Conservation (phyloP, 768 basidiomycete species). For the Mrakia gelida region DNA sequence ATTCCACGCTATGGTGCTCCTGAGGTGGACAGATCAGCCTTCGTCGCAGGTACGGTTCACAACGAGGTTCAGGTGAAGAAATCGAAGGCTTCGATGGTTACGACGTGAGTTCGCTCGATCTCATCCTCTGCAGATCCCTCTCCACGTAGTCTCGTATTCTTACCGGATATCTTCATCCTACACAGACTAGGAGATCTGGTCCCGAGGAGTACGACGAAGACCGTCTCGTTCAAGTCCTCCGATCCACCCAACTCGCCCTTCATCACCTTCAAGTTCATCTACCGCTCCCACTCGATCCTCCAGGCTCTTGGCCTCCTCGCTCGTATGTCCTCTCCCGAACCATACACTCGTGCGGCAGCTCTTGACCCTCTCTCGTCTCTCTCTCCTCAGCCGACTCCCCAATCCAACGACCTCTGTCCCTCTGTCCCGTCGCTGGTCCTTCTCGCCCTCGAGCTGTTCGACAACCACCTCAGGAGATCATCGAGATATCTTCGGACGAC, state of each 20-base stretch:
- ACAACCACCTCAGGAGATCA: background rate
- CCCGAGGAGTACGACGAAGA: background rate
- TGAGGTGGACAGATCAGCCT: background rate
- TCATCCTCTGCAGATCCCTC: too few relatives aligned
- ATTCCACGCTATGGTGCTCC: too few relatives aligned
- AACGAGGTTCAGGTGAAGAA: background rate
- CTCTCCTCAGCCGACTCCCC: background rate
- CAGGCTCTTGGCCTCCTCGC: background rate
- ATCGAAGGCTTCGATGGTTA: background rate
- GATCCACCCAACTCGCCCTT: background rate
- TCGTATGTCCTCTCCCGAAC: background rate
- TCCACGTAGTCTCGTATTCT: background rate
- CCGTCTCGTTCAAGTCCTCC: background rate
- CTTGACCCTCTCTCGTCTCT: background rate
- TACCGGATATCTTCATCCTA: background rate
- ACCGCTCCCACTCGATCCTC: background rate
- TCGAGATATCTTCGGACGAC: background rate
- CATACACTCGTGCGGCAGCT: background rate
- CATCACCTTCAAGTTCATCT: slow-evolving; percentile 2
- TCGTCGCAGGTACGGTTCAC: background rate
- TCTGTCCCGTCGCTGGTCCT: background rate
- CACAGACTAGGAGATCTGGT: background rate
- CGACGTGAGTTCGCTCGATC: background rate
- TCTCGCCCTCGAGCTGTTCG: background rate
- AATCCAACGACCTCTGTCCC: background rate